phyloP scores from a whole-genome alignment of 495 filamentous ascomycete species.

The Aspergillus cavernicola region DNA sequence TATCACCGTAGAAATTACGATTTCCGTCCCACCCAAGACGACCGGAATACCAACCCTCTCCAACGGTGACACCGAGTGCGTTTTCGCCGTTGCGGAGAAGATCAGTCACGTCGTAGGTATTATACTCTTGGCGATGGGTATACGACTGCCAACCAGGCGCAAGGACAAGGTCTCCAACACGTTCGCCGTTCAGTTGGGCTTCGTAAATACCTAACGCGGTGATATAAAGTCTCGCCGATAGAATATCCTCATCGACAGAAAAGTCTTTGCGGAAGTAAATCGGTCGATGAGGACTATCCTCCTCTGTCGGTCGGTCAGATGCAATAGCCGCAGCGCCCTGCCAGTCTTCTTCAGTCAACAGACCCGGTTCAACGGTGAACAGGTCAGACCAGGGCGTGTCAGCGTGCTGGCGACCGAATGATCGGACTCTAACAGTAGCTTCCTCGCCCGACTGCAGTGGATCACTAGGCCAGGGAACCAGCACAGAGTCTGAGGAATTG shows the following conservation, averaged over 20 bases:
- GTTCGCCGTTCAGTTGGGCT: neutral
- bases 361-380: constrained; percentile 11
- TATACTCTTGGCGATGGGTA: constrained; percentile 40
- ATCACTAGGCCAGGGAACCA: constrained; percentile 12
- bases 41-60: constrained; percentile 51
- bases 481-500: constrained; percentile 15
- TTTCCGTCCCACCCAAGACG: constrained; percentile 28
- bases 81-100: constrained; percentile 33
- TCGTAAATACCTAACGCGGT: constrained; percentile 1
- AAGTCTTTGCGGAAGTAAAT: constrained; percentile 4
- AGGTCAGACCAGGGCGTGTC: constrained; percentile 13
- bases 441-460: constrained; percentile 12
- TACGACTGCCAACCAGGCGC: constrained; percentile 49
- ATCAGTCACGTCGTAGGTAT: constrained; percentile 46
- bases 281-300: neutral
- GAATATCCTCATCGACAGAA: neutral
- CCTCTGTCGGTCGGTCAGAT: neutral
- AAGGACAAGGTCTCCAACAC: constrained; percentile 4
- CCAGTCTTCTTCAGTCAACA: constrained; percentile 7
- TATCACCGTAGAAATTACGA: constrained; percentile 38
- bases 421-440: constrained; percentile 10
- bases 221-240: neutral
- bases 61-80: constrained; percentile 42
- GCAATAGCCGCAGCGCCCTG: constrained; percentile 10
- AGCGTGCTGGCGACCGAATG: neutral